phyloP scores from a whole-genome alignment of 2,329 filamentous ascomycete species.

The Fusarium protoensiforme region DNA sequence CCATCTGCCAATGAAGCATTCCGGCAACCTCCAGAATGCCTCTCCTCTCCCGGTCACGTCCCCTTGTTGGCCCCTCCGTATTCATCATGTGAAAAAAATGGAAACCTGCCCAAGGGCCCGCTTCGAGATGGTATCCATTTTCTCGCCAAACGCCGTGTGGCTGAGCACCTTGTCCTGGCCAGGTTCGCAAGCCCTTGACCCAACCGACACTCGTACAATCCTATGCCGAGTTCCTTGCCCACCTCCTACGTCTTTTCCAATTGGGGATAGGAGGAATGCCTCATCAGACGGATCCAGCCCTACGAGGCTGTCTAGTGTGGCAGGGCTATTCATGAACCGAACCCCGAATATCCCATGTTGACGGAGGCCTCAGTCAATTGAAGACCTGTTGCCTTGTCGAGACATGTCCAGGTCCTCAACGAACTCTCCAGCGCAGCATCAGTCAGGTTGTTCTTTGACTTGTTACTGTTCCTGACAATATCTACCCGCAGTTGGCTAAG shows the following conservation, averaged over 20 bases:
- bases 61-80: neutral
- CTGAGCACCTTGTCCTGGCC: neutral
- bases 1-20: neutral
- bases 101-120: neutral
- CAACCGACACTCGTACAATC: neutral
- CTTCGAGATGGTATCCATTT: neutral
- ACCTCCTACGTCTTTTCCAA: neutral
- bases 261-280: conserved; percentile 12
- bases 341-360: neutral
- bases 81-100: neutral
- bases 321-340: neutral
- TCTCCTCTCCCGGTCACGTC: neutral
- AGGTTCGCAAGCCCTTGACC: neutral
- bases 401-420: neutral
- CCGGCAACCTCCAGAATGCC: neutral
- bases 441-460: neutral
- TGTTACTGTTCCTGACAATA: neutral
- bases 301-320: conserved; percentile 8
- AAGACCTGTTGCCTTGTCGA: neutral
- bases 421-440: neutral
- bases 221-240: neutral
- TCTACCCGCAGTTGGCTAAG: neutral
- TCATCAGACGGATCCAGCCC: conserved; percentile 22
- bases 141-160: neutral
- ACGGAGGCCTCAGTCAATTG: conserved; percentile 9